Percentiles rank a stretch among this genome's conserved stretches.
Evolutionary conservation across 805 yeast species (phyloP).

Genomic region (Starmerella vaccinii): DNA sequence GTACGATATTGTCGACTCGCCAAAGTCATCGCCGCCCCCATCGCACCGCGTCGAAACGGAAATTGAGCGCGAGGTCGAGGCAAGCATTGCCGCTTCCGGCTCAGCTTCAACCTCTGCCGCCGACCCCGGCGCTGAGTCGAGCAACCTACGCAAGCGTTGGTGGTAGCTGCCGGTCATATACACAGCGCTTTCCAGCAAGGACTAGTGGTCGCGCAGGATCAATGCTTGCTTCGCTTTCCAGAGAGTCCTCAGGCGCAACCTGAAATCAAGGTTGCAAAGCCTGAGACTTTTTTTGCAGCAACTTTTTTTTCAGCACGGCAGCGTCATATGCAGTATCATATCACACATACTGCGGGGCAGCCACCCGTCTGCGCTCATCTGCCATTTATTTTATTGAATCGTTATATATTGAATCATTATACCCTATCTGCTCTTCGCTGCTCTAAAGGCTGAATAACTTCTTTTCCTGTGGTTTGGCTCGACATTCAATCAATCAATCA

Average conservation of each 20-base stretch:
- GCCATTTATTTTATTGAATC: neutral
- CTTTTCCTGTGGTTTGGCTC: too few relatives aligned
- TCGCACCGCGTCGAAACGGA: slow-evolving; percentile 12
- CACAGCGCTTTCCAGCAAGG: neutral
- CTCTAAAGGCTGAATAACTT: too few relatives aligned
- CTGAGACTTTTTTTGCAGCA: too few relatives aligned
- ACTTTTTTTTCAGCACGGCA: too few relatives aligned
- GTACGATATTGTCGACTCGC: slow-evolving; percentile 18
- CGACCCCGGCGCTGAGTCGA: neutral
- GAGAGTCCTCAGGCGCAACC: too few relatives aligned
- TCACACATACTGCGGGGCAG: too few relatives aligned
- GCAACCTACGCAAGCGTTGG: slow-evolving; percentile 5
- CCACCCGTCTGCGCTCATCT: neutral
- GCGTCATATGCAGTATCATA: too few relatives aligned
- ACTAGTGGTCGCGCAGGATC: neutral
- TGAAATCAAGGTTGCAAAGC: too few relatives aligned
- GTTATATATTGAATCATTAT: too few relatives aligned
- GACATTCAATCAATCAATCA: too few relatives aligned
- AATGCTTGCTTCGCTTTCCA: too few relatives aligned
- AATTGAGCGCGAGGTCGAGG: slow-evolving; percentile 19
- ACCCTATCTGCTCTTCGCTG: too few relatives aligned
- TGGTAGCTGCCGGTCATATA: neutral
- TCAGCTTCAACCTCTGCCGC: neutral
- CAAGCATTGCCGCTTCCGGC: neutral
- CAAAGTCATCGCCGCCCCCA: slow-evolving; percentile 11